These are phyloP conservation scores for Lentinula sp. DNA, from an alignment of 768 basidiomycete genomes.

Conservation along the genomic window DNA sequence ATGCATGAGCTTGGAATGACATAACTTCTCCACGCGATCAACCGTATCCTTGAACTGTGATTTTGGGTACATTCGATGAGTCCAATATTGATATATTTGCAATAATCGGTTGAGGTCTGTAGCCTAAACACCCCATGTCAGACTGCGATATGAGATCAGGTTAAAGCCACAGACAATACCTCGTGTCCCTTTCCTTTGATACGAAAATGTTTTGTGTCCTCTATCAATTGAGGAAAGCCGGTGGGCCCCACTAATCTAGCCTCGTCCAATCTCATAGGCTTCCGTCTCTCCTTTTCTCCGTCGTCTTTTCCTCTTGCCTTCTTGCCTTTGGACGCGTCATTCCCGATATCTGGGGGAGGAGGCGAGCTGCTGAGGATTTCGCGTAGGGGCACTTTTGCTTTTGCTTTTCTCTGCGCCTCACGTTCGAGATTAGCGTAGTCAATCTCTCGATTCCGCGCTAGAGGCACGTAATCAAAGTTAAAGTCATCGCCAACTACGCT, in stretches of 20 bases:
- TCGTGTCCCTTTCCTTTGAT: constrained; percentile 90
- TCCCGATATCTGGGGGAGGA: constrained; percentile 17
- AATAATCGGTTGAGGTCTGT: constrained; percentile 77
- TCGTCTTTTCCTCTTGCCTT: constrained; percentile 17
- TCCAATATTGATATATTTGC: constrained; percentile 90
- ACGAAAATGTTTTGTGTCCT: constrained; percentile 72
- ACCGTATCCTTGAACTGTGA: constrained; percentile 85
- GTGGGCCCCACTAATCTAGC: constrained; percentile 60
- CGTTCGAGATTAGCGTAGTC: neutral
- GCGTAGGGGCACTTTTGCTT: constrained; percentile 28
- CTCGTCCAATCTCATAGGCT: constrained; percentile 65
- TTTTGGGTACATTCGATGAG: constrained; percentile 88
- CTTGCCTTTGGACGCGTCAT: constrained; percentile 18
- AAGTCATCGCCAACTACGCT: constrained; percentile 31
- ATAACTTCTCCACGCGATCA: constrained; percentile 79
- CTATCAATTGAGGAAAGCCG: constrained; percentile 78
- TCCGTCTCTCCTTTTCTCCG: constrained; percentile 37
- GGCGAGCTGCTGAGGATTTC: constrained; percentile 46
- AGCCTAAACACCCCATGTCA: constrained; percentile 37
- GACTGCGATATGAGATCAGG: neutral
- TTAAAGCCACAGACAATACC: constrained; percentile 35
- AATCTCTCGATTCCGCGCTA: constrained; percentile 26
- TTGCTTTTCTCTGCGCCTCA: constrained; percentile 13
- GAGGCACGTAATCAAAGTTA: constrained; percentile 34
- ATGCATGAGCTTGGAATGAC: constrained; percentile 80